Conservation (phyloP, 441 rosid genomes). For the Corymbia calophylla region DNA sequence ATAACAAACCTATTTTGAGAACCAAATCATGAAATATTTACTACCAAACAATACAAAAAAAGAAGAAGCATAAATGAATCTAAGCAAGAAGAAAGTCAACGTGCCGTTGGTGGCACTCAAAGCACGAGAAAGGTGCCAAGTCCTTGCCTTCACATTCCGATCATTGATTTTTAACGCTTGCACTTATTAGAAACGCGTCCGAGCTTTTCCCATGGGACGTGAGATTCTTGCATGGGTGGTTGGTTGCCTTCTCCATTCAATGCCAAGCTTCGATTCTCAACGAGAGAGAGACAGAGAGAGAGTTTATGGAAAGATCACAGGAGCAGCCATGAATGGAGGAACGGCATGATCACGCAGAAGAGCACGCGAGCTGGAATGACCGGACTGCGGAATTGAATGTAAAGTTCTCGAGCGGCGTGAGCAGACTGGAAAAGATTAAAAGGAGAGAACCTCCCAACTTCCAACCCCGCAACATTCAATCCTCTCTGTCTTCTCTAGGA, state of each 20-base stretch:
- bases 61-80: not conserved
- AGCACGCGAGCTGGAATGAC: not conserved
- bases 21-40: not conserved
- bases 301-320: not conserved
- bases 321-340: not conserved
- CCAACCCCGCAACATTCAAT: not conserved
- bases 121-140: not conserved
- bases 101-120: not conserved
- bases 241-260: not conserved
- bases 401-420: not conserved
- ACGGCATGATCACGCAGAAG: not conserved
- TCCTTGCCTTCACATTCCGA: not conserved
- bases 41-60: not conserved
- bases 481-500: not conserved
- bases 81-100: not conserved
- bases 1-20: not conserved
- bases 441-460: not conserved
- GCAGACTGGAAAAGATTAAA: not conserved
- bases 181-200: not conserved
- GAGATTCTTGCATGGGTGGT: not conserved
- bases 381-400: not conserved
- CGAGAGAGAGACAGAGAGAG: not conserved
- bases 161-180: not conserved
- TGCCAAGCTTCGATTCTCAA: not conserved
- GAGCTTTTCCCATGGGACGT: not conserved